phyloP scores from a whole-genome alignment of 2,329 filamentous ascomycete species.

The Exophiala sp. region DNA sequence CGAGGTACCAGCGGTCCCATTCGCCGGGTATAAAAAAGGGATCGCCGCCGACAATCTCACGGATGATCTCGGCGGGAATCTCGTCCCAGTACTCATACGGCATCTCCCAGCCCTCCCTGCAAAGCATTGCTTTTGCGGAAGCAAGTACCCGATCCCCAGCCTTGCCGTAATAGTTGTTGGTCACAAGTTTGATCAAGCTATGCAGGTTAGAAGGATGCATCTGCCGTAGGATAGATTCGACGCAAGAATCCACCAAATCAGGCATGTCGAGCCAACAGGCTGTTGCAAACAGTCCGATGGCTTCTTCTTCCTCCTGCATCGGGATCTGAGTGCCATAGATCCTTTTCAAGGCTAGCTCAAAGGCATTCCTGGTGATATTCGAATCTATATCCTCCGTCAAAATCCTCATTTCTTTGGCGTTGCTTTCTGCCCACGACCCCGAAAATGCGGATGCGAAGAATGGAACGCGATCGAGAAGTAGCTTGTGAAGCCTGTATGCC shows the following conservation, averaged over 20 bases:
- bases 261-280: conserved; percentile 59
- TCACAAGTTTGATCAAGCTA: conserved; percentile 52
- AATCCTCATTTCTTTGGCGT: conserved; percentile 50
- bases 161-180: conserved; percentile 54
- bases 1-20: conserved; percentile 56
- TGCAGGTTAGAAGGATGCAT: conserved; percentile 51
- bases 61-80: conserved; percentile 55
- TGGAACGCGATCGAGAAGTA: conserved; percentile 54
- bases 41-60: conserved; percentile 58
- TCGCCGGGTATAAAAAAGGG: conserved; percentile 58
- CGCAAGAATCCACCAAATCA: conserved; percentile 52
- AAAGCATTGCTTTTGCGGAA: conserved; percentile 58
- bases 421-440: conserved; percentile 55
- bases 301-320: conserved; percentile 50
- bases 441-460: conserved; percentile 55
- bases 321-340: conserved; percentile 51
- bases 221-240: conserved; percentile 53
- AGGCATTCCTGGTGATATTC: conserved; percentile 52
- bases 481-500: conserved; percentile 51
- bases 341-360: conserved; percentile 54
- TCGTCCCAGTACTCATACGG: conserved; percentile 51
- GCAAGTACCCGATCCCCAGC: conserved; percentile 54
- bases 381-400: conserved; percentile 53
- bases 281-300: conserved; percentile 54
- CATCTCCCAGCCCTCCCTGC: conserved; percentile 57